These are phyloP conservation scores for Malassezia psittaci DNA, from an alignment of 1,284 basidiomycete genomes.

Conservation along the genomic window DNA sequence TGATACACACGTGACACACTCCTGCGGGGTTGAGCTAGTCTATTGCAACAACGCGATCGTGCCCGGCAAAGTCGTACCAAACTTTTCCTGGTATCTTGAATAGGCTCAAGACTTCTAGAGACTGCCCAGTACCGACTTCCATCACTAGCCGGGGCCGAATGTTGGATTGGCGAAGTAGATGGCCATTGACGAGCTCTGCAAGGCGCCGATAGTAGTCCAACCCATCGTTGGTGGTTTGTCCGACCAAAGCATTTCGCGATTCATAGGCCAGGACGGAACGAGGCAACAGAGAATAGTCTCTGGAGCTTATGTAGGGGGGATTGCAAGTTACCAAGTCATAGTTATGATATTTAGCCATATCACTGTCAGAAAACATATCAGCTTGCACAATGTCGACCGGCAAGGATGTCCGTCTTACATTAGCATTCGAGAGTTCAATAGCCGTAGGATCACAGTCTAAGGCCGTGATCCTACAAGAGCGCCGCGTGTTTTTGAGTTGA, in stretches of 20 bases:
- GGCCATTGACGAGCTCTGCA: not conserved
- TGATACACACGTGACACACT: not conserved
- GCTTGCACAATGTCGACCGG: not conserved
- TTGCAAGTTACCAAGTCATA: constrained; percentile 77
- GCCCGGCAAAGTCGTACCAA: constrained; percentile 6
- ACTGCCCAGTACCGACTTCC: constrained; percentile 14
- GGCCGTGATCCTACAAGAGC: not conserved
- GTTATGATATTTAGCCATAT: not conserved
- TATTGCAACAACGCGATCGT: constrained; percentile 8
- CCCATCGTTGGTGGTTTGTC: constrained; percentile 35
- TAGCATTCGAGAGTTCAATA: not conserved
- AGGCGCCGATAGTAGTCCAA: constrained; percentile 15
- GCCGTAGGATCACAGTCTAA: constrained; percentile 7
- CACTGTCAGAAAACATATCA: constrained; percentile 3
- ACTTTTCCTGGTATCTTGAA: not conserved
- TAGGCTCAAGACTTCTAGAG: not conserved
- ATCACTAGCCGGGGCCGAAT: not conserved
- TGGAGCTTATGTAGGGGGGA: constrained; percentile 75
- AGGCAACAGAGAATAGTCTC: constrained; percentile 52
- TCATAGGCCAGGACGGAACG: constrained; percentile 63
- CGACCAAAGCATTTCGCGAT: constrained; percentile 67
- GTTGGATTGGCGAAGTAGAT: not conserved
- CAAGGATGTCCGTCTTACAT: not conserved
- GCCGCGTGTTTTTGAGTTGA: not conserved
- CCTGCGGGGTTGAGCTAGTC: not conserved